Conservation (phyloP, 2,329 filamentous ascomycete species). For the Paraphaeosphaeria minitans region DNA sequence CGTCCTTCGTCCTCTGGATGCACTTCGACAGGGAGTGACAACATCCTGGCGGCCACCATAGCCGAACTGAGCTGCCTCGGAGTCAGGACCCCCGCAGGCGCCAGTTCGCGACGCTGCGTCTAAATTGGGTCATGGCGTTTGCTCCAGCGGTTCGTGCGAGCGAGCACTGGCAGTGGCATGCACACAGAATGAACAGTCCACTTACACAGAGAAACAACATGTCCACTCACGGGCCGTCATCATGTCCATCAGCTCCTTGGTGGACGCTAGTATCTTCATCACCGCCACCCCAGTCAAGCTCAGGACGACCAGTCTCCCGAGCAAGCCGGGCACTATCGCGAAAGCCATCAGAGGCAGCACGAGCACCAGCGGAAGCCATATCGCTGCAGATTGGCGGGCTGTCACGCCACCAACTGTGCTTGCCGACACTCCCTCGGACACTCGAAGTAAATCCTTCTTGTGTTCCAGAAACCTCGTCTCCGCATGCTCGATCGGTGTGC, state of each 20-base stretch:
- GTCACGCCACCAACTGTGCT: slow-evolving; percentile 21
- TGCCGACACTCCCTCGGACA: slow-evolving; percentile 29
- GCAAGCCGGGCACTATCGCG: slow-evolving; percentile 49
- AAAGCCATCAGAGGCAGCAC: slow-evolving; percentile 51
- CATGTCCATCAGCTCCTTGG: slow-evolving; percentile 37
- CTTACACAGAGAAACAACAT: slow-evolving; percentile 47
- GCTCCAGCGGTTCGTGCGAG: slow-evolving; percentile 16
- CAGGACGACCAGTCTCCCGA: slow-evolving; percentile 49
- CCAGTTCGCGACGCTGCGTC: slow-evolving; percentile 12
- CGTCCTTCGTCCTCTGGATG: not conserved
- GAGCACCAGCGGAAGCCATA: slow-evolving; percentile 46
- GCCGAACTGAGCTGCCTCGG: slow-evolving; percentile 6
- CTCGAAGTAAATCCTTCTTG: slow-evolving; percentile 59
- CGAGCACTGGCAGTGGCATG: no score
- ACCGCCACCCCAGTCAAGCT: slow-evolving; percentile 45
- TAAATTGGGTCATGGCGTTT: slow-evolving; percentile 10
- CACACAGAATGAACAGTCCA: slow-evolving; percentile 24
- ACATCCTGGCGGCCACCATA: not conserved
- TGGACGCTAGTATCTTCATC: slow-evolving; percentile 42
- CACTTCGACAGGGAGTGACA: not conserved
- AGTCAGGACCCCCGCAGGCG: slow-evolving; percentile 16
- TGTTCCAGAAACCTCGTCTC: slow-evolving; percentile 67
- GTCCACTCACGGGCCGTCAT: slow-evolving; percentile 49
- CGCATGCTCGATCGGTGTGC: slow-evolving; percentile 61
- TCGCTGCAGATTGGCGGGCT: slow-evolving; percentile 29